Base-by-base conservation (phyloP, 2,329 filamentous ascomycete genomes). In the Penicillium paneum region DNA sequence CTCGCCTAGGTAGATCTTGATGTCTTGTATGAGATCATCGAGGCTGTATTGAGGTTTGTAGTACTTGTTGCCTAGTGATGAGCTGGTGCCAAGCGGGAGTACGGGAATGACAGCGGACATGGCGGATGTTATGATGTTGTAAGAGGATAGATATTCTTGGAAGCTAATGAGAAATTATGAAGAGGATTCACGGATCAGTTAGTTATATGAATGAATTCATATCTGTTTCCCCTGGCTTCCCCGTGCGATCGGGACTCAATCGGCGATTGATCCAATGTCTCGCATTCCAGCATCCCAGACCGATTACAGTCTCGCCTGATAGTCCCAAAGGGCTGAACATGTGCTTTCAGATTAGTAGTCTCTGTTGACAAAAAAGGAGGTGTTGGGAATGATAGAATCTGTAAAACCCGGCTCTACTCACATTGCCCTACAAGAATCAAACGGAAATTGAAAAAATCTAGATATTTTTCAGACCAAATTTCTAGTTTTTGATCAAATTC, bases 1-100 rank as follows among this genome's bases (percentile, higher is more conserved):
- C 7, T 57, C 49, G 6, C 68, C 67, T 8, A 70, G 52, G 28
- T 70, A 61, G n/a, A 50, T 15, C 46, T 68, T 70, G 41, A 70
- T 60, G 28, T 70, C 67, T 29, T 60, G 53, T 10, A 70, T 54
- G 0, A 70, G 62, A 31, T 64, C 49, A 3, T 66, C 54, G 8
- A 68, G 56, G 36, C 58, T 42, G 35, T 65, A 64, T 51, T 59
- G 59, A 13, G 55, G 55, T n/a, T 56, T 60, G 47, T 61, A 63
- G 31, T 47, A 60, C 29, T 55, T 59, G 52, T 59, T 61, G 32
- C 47, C 53, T 12, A 56, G 53, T 41, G 59, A 52, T 56, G 59
- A 39, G 46, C 52, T 29, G 44, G 55, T 44, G 55, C 43, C 42
- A 57, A 55, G 28, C 26, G 50, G 38, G 32, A 43, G 32, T n/a